Base-by-base conservation (phyloP, 2,329 filamentous ascomycete genomes). In the Paecilomyces sp. region DNA sequence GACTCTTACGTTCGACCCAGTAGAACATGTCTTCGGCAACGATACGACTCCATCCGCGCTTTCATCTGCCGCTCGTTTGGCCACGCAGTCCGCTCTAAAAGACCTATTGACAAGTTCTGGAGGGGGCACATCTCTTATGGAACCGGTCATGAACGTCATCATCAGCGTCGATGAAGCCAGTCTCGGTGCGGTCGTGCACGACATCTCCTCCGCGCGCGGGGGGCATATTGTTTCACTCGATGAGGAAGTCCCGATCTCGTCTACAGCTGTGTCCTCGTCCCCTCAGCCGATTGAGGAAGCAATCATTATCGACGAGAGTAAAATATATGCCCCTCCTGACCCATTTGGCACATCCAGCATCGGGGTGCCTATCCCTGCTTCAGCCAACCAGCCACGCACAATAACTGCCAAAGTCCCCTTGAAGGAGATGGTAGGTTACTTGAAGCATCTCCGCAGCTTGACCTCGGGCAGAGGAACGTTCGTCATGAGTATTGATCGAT, bases 341-440 rank as follows among this genome's bases (percentile, higher is more conserved):
- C 92, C 92, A 1, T 97, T 93, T 61, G 71, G 68, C 56, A 63
- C 68, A 3, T 58, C 66, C 1, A 70, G 64, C 15, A 55, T 68
- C 12, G 65, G 64, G 3, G 59, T 54, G 11, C 60, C 73, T 61
- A 41, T 66, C 61, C 70, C 65, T 61, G 66, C 54, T 66, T 73
- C 67, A 15, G 64, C 71, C 2, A 74, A 74, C 52, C 74, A 81
- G 33, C 84, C 85, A 60, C 74, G 82, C 59, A 82, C 88, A 56
- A 91, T 99, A 65, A 87, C 88, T 11, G 94, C 92, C 24, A 86
- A 90, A 68, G 93, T 97, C 30, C 94, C 94, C 33, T 81, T 97
- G 67, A 95, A 94, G 76, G 93, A 97, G 76, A 97, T 97, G 91
- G 88, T 97, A 36, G 90, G 93, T 51, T 99, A 97, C 74, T 80